A percentile compares a stretch with the other conserved stretches of the same genome.
These are phyloP conservation scores for Fusarium sp. DNA, from an alignment of 2,329 filamentous ascomycete genomes.

Conservation along the genomic window DNA sequence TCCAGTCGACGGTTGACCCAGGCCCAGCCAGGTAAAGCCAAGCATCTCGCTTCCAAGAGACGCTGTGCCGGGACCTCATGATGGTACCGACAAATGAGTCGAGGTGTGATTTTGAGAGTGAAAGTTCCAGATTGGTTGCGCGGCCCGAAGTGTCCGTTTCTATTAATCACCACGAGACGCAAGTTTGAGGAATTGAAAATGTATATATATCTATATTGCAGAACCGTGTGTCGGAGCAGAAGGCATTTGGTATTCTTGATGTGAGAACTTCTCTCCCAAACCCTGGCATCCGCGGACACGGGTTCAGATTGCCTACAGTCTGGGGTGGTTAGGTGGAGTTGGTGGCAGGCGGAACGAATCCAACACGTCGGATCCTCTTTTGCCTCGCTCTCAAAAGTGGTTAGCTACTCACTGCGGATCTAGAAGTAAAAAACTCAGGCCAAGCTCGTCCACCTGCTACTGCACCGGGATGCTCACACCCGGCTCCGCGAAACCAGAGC, in stretches of 20 bases:
- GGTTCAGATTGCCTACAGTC: slow-evolving; percentile 41
- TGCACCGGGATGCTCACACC: slow-evolving; percentile 42
- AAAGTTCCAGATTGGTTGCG: slow-evolving; percentile 35
- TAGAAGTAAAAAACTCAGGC: slow-evolving; percentile 36
- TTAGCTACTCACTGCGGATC: slow-evolving; percentile 42
- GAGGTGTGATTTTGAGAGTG: slow-evolving; percentile 33
- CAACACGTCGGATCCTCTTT: slow-evolving; percentile 42
- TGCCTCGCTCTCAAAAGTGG: slow-evolving; percentile 30
- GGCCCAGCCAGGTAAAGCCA: slow-evolving; percentile 42
- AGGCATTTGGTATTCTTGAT: not conserved
- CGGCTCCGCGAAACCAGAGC: slow-evolving; percentile 47
- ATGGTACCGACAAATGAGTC: slow-evolving; percentile 33
- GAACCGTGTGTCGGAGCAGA: not conserved
- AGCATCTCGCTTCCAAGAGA: slow-evolving; percentile 45
- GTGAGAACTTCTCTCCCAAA: slow-evolving; percentile 20
- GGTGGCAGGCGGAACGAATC: slow-evolving; percentile 40
- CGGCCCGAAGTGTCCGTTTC: slow-evolving; percentile 22
- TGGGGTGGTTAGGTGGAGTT: slow-evolving; percentile 38
- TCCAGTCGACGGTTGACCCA: slow-evolving; percentile 17
- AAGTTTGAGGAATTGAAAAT: not conserved
- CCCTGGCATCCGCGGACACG: slow-evolving; percentile 35
- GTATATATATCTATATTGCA: not conserved
- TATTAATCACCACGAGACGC: slow-evolving; percentile 13
- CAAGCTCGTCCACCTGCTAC: slow-evolving; percentile 16
- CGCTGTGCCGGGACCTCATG: slow-evolving; percentile 44